Conservation (phyloP, 768 basidiomycete genomes). For the Mycena capillaripes region DNA sequence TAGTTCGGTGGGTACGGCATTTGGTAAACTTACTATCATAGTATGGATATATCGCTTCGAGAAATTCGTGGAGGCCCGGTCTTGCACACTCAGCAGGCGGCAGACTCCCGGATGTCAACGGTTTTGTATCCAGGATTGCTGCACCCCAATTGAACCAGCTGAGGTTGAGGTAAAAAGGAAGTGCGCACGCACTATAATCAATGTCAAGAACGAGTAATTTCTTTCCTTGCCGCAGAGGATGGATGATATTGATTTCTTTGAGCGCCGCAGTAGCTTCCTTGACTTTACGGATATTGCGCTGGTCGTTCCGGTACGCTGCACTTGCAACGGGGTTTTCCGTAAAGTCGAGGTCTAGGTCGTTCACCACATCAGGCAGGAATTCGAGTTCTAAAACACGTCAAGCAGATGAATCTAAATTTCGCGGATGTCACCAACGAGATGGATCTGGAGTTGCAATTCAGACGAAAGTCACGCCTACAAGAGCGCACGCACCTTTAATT, state of each 20-base stretch:
- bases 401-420: not conserved
- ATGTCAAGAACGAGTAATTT: slow-evolving; percentile 89
- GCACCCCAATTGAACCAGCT: slow-evolving; percentile 11
- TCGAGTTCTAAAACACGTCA: slow-evolving; percentile 63
- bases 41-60: slow-evolving; percentile 82
- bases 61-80: slow-evolving; percentile 87
- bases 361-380: slow-evolving; percentile 77
- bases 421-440: slow-evolving; percentile 17
- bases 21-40: slow-evolving; percentile 74
- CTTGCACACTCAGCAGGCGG: slow-evolving; percentile 87
- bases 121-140: slow-evolving; percentile 91
- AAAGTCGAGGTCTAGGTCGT: slow-evolving; percentile 89
- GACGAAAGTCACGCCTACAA: not conserved
- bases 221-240: slow-evolving; percentile 82
- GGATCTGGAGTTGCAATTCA: slow-evolving; percentile 15
- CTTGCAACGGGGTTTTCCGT: slow-evolving; percentile 70
- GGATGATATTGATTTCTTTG: slow-evolving; percentile 78
- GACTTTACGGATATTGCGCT: slow-evolving; percentile 86
- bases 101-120: slow-evolving; percentile 83
- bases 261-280: slow-evolving; percentile 78
- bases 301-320: slow-evolving; percentile 78
- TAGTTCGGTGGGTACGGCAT: not conserved
- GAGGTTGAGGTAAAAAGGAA: not conserved
- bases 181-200: slow-evolving; percentile 77
- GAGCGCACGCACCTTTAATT: slow-evolving; percentile 77